Evolutionary conservation across 2,329 filamentous ascomycete genomes (phyloP).

Genomic region (Sodiomyces alkalinus): DNA sequence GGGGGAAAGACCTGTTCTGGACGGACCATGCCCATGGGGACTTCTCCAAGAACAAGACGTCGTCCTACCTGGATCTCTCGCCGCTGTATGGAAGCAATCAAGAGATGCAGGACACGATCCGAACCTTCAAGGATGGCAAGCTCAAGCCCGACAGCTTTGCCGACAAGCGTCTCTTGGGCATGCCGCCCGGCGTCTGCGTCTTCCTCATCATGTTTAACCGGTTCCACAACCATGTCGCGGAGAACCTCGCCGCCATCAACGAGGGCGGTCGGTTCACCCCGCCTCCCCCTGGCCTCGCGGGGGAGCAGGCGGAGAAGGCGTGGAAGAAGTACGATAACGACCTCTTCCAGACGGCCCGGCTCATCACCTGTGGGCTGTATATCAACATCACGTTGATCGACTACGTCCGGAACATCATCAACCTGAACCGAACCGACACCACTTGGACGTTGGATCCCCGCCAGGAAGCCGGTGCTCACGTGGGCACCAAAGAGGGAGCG

Average conservation of each 20-base stretch:
- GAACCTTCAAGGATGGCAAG: constrained; percentile 55
- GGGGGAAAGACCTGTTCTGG: constrained; percentile 52
- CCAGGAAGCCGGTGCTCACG: constrained; percentile 44
- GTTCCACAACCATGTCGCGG: constrained; percentile 78
- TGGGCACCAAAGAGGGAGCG: constrained; percentile 38
- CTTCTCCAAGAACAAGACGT: constrained; percentile 47
- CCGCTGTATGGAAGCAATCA: constrained; percentile 58
- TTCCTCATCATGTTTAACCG: constrained; percentile 65
- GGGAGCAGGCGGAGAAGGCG: constrained; percentile 31
- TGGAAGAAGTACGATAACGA: constrained; percentile 64
- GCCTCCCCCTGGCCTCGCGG: constrained; percentile 33
- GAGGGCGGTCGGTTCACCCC: constrained; percentile 65
- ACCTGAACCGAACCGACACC: constrained; percentile 53
- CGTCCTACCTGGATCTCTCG: constrained; percentile 56
- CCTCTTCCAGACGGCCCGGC: constrained; percentile 61
- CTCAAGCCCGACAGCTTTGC: constrained; percentile 61
- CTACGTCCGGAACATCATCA: constrained; percentile 66
- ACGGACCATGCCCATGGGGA: constrained; percentile 50
- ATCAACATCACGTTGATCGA: constrained; percentile 67
- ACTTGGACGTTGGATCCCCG: constrained; percentile 60
- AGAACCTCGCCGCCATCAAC: constrained; percentile 71
- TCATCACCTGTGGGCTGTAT: constrained; percentile 62
- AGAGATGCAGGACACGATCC: constrained; percentile 48
- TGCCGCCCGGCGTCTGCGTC: constrained; percentile 58
- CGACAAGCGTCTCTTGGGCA: constrained; percentile 53